Evolutionary conservation across 2,329 filamentous ascomycete species (phyloP).

Genomic region (Claviceps sorghi): DNA sequence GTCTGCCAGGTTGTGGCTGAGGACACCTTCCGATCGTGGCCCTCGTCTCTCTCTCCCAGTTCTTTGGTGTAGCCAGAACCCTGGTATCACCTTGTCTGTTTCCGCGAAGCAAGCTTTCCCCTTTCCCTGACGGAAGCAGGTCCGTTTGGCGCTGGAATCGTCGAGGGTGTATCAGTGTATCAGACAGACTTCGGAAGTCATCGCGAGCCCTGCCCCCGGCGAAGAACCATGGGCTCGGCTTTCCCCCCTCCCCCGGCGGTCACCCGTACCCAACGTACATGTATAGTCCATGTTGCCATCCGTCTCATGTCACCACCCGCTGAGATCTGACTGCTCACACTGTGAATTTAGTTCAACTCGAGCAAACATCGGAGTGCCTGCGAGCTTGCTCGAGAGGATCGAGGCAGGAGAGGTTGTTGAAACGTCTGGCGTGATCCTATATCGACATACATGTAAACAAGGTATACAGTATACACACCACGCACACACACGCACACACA

Average conservation of each 20-base stretch:
- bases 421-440: neutral
- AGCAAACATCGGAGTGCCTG: neutral
- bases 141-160: neutral
- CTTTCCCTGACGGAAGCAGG: neutral
- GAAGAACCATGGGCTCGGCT: neutral
- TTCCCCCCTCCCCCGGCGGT: neutral
- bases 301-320: slow-evolving; percentile 1
- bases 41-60: neutral
- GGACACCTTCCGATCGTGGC: neutral
- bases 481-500: neutral
- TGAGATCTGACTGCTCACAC: slow-evolving; percentile 1
- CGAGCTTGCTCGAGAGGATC: neutral
- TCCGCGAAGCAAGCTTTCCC: neutral
- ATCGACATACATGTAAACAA: neutral
- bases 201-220: neutral
- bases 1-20: neutral
- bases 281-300: neutral
- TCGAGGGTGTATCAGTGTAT: neutral
- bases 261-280: neutral
- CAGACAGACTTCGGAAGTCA: neutral
- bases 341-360: neutral
- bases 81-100: neutral
- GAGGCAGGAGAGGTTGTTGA: neutral
- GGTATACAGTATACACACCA: neutral
- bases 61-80: neutral